A percentile compares a stretch with the other conserved stretches of the same genome.
Conservation (phyloP, 768 basidiomycete genomes). For the Jaapia argillacea region DNA sequence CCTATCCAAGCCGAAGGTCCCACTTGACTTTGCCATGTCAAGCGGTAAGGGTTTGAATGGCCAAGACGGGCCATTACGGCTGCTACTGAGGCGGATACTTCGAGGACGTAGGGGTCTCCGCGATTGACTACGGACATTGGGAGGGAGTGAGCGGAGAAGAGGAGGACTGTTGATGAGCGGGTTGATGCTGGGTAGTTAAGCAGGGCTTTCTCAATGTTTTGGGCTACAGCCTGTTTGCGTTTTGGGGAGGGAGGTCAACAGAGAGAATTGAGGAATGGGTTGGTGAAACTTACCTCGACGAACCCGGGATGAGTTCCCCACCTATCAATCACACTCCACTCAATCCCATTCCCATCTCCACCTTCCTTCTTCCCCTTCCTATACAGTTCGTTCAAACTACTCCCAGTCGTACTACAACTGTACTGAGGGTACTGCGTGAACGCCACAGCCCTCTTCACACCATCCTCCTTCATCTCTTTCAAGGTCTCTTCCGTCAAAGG, state of each 20-base stretch:
- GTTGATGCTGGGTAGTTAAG: slow-evolving; percentile 63
- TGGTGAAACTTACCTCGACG: slow-evolving; percentile 69
- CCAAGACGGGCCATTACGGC: slow-evolving; percentile 86
- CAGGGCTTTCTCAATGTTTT: slow-evolving; percentile 78
- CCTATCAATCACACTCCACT: slow-evolving; percentile 97
- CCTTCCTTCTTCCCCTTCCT: slow-evolving; percentile 47
- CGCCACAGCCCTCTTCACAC: slow-evolving; percentile 85
- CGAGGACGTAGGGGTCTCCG: slow-evolving; percentile 93
- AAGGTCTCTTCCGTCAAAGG: slow-evolving; percentile 83
- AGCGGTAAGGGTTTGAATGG: slow-evolving; percentile 76
- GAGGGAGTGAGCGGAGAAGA: slow-evolving; percentile 96
- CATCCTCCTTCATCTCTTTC: slow-evolving; percentile 78
- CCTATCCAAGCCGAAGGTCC: slow-evolving; percentile 98
- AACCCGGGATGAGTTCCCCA: slow-evolving; percentile 97
- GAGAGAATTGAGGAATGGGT: slow-evolving; percentile 4
- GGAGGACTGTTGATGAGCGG: slow-evolving; percentile 68
- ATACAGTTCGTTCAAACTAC: slow-evolving; percentile 90
- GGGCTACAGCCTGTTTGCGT: slow-evolving; percentile 67
- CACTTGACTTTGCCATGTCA: slow-evolving; percentile 98
- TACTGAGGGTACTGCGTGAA: slow-evolving; percentile 99
- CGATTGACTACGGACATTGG: slow-evolving; percentile 99
- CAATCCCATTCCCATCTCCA: slow-evolving; percentile 48
- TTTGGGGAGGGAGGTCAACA: background rate
- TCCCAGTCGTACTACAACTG: slow-evolving; percentile 96
- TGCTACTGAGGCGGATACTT: slow-evolving; percentile 89